Evolutionary conservation across 2,329 filamentous ascomycete species (phyloP).

Genomic region (Emydomyces testavorans): DNA sequence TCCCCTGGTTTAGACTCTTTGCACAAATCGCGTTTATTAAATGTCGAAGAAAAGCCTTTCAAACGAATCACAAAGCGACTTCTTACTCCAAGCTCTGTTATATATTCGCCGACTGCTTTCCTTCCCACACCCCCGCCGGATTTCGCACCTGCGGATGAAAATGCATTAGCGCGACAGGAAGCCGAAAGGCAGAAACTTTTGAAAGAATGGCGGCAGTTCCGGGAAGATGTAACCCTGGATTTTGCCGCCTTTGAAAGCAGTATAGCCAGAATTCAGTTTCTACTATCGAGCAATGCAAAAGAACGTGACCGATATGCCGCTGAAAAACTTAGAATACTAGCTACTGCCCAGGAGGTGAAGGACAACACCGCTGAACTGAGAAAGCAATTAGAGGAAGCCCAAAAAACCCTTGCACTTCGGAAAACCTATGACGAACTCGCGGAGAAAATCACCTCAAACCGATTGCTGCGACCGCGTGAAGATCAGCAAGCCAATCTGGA

Average conservation of each 20-base stretch:
- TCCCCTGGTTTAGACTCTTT: constrained; percentile 51
- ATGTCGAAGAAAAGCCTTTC: constrained; percentile 86
- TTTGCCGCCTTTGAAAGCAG: constrained; percentile 79
- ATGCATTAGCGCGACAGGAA: constrained; percentile 34
- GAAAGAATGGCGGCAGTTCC: constrained; percentile 55
- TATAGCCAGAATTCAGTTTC: constrained; percentile 77
- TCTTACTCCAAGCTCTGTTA: constrained; percentile 54
- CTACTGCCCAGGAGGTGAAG: constrained; percentile 65
- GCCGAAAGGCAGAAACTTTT: constrained; percentile 40
- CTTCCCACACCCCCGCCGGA: constrained; percentile 59
- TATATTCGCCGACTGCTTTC: constrained; percentile 45
- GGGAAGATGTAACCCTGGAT: constrained; percentile 74
- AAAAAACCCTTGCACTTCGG: constrained; percentile 61
- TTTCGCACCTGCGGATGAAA: constrained; percentile 32
- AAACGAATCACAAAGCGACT: constrained; percentile 77
- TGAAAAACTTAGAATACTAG: constrained; percentile 67
- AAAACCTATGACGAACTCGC: constrained; percentile 82
- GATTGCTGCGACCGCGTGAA: constrained; percentile 66
- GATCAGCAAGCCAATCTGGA: constrained; percentile 67
- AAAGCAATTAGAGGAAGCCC: constrained; percentile 63
- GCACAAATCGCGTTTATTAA: constrained; percentile 75
- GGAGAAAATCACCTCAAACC: constrained; percentile 73
- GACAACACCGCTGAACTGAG: constrained; percentile 62
- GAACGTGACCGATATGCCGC: constrained; percentile 74
- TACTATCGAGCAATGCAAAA: constrained; percentile 66